phyloP scores from a whole-genome alignment of 2,329 filamentous ascomycete genomes.

The Chaetothyriales sp. region DNA sequence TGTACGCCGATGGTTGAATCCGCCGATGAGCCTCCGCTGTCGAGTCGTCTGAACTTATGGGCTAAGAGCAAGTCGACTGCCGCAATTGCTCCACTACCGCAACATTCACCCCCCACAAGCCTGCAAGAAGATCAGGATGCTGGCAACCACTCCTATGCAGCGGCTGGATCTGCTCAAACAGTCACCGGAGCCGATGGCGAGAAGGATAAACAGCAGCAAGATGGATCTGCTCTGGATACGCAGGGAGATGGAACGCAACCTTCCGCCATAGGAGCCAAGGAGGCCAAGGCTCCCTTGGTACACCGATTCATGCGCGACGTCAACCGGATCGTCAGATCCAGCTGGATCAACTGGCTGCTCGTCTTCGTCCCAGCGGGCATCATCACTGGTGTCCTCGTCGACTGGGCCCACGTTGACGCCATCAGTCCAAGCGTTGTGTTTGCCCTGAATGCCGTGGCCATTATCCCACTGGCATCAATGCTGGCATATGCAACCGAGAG shows the following conservation, averaged over 20 bases:
- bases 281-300: conserved; percentile 27
- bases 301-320: conserved; percentile 38
- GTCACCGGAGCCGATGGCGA: conserved; percentile 4
- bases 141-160: conserved; percentile 11
- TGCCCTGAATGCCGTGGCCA: conserved; percentile 59
- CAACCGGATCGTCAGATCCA: conserved; percentile 47
- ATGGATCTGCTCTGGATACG: conserved; percentile 31
- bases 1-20: conserved; percentile 38
- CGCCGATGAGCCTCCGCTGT: conserved; percentile 35
- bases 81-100: conserved; percentile 17
- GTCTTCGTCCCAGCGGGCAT: conserved; percentile 30
- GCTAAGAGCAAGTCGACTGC: conserved; percentile 29
- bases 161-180: conserved; percentile 10
- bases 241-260: conserved; percentile 35
- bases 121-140: conserved; percentile 8
- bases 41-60: conserved; percentile 38
- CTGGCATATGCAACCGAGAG: conserved; percentile 61
- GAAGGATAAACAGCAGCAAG: conserved; percentile 16
- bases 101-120: background rate
- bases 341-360: conserved; percentile 31
- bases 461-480: conserved; percentile 58
- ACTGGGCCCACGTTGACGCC: conserved; percentile 12
- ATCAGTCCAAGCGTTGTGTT: conserved; percentile 48
- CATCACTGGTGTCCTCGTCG: conserved; percentile 22
- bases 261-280: conserved; percentile 34